phyloP scores from a whole-genome alignment of 2,329 filamentous ascomycete species.

The Aquanectria penicillioides region DNA sequence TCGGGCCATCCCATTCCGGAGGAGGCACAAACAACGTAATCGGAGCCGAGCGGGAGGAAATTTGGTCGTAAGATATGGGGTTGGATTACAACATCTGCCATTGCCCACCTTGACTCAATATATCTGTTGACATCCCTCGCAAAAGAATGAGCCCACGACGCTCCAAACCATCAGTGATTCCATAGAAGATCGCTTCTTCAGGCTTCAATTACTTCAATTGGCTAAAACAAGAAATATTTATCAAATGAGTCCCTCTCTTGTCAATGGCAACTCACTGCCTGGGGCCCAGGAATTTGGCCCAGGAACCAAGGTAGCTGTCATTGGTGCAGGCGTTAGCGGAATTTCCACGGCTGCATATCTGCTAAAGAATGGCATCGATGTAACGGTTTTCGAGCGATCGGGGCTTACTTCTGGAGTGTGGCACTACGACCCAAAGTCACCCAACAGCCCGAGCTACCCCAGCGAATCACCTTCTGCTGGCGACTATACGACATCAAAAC shows the following conservation, averaged over 20 bases:
- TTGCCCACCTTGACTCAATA: not conserved
- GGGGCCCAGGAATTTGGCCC: slow-evolving; percentile 18
- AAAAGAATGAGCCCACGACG: too few species aligned
- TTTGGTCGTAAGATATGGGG: slow-evolving; percentile 23
- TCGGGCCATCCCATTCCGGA: not conserved
- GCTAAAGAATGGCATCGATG: slow-evolving; percentile 46
- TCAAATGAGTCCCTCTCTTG: slow-evolving; percentile 29
- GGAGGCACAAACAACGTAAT: slow-evolving; percentile 9
- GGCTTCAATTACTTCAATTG: too few species aligned
- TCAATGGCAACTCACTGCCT: slow-evolving; percentile 12
- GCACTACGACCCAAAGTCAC: slow-evolving; percentile 47
- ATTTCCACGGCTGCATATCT: slow-evolving; percentile 51
- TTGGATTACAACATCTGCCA: slow-evolving; percentile 15
- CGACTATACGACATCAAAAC: slow-evolving; percentile 35
- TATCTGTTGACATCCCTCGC: slow-evolving; percentile 7
- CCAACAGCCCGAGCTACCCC: slow-evolving; percentile 47
- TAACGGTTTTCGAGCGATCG: slow-evolving; percentile 52
- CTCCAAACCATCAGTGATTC: too few species aligned
- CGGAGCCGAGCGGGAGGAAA: slow-evolving; percentile 23
- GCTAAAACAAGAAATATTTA: not conserved
- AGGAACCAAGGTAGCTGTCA: slow-evolving; percentile 45
- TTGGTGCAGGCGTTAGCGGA: slow-evolving; percentile 54
- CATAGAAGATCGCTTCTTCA: too few species aligned
- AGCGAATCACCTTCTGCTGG: slow-evolving; percentile 42
- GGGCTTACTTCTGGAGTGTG: slow-evolving; percentile 50